These are phyloP conservation scores for Teratosphaeria gauchensis DNA, from an alignment of 2,329 filamentous ascomycete species.

Conservation along the genomic window DNA sequence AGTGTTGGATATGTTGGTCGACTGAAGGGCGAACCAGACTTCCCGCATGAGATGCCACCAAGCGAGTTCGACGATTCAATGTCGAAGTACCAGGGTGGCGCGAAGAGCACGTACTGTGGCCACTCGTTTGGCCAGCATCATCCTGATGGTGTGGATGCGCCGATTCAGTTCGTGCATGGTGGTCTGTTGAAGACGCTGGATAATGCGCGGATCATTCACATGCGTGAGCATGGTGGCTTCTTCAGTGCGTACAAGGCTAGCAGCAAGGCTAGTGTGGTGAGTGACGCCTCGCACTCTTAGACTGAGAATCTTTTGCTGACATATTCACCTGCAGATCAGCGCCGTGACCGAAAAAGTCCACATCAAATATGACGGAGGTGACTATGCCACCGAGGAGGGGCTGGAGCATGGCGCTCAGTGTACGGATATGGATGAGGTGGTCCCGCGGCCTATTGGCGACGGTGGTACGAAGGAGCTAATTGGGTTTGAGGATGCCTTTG, in stretches of 20 bases:
- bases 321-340: slow-evolving; percentile 7
- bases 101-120: slow-evolving; percentile 20
- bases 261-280: neutral
- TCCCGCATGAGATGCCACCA: neutral
- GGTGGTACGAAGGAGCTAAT: slow-evolving; percentile 8
- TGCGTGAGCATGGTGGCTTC: slow-evolving; percentile 17
- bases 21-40: neutral
- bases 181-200: slow-evolving; percentile 24
- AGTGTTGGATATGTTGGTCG: slow-evolving; percentile 19
- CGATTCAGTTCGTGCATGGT: slow-evolving; percentile 25
- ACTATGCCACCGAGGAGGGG: slow-evolving; percentile 8
- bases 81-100: slow-evolving; percentile 1
- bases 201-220: slow-evolving; percentile 18
- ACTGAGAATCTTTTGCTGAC: slow-evolving; percentile 3
- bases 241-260: slow-evolving; percentile 22
- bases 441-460: slow-evolving; percentile 15
- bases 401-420: slow-evolving; percentile 11
- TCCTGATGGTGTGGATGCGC: slow-evolving; percentile 17
- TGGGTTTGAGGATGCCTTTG: slow-evolving; percentile 13
- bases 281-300: neutral
- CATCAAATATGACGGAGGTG: slow-evolving; percentile 8
- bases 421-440: slow-evolving; percentile 15
- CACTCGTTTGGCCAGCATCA: slow-evolving; percentile 27
- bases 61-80: neutral
- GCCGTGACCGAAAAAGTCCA: slow-evolving; percentile 6